Evolutionary conservation across 2,329 filamentous ascomycete genomes (phyloP), one percentile per base, ranked within the genome.

Genomic region (Annulohypoxylon truncatum): DNA sequence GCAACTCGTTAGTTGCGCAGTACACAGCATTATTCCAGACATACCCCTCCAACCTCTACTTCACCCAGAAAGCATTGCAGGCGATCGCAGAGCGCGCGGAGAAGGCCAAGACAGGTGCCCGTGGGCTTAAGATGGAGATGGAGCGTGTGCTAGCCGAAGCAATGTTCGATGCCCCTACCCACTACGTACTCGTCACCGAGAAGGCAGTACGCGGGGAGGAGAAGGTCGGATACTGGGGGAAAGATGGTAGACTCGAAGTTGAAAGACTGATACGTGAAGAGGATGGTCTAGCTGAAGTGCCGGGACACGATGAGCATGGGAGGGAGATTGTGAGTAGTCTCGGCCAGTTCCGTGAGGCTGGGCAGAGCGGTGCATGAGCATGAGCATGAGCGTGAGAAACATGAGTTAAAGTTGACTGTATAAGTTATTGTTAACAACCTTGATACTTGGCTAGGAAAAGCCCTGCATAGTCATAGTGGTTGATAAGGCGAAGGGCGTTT

Each of bases 1-100:
- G 92, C 62, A 97, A 97, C 80, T 93, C 90, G 56, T 85, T 99
- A 0, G 85, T 97, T 2, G 89, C 90, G 48, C 96, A 99, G 79
- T 98, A 97, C 78, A 92, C 90, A 15, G 90, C 94, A 2, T 87
- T 97, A 1, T 97, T 98, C 76, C 88, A 91, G 61, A 90, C 88
- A 0, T 90, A 89, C 67, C 91, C 96, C 0, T 93, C 91, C 58
- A 90, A 92, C 50, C 83, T 99, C 2, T 89, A 88, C 70, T 96
- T 98, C 80, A 97, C 95, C 0, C 90, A 88, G 2, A 88, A 89
- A 5, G 92, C 95, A 0, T 82, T 98, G n/a, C 85, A 89, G 67
- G 92, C 92, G 53, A 89, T 99, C 62, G 95, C 96, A 2, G 87
- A 89, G 66, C 81, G 85, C 40, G 91, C 90, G 26, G 80, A 83